These are phyloP conservation scores for Colletotrichum ledebouriae DNA, from an alignment of 2,329 filamentous ascomycete genomes.

Conservation along the genomic window DNA sequence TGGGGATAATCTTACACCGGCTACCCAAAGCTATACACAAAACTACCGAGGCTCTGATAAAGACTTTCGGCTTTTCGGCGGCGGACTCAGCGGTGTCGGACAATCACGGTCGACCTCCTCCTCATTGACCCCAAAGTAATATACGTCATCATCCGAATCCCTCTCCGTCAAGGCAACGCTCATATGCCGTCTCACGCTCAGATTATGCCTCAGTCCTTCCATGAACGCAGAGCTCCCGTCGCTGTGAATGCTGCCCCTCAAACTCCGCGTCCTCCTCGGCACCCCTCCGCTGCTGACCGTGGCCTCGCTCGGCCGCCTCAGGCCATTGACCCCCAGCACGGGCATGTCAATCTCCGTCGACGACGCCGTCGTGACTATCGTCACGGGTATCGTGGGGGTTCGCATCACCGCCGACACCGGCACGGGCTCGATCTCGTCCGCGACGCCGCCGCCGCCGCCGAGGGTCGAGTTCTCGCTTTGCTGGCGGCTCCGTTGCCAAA, in stretches of 20 bases:
- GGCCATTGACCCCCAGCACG: slow-evolving; percentile 8
- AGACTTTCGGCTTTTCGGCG: slow-evolving; percentile 24
- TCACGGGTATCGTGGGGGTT: not conserved
- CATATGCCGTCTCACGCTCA: slow-evolving; percentile 23
- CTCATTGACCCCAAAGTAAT: slow-evolving; percentile 27
- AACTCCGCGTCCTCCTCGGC: slow-evolving; percentile 7
- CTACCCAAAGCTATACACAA: not conserved
- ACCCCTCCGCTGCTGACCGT: not conserved
- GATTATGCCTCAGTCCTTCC: not conserved
- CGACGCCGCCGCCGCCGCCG: not conserved
- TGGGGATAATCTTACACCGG: not conserved
- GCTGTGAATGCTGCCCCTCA: slow-evolving; percentile 21
- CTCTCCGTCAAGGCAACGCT: slow-evolving; percentile 35
- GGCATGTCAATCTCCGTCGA: not conserved
- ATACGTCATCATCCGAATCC: slow-evolving; percentile 37
- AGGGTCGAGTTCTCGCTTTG: slow-evolving; percentile 30
- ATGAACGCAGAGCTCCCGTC: slow-evolving; percentile 1
- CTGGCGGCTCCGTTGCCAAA: slow-evolving; percentile 27
- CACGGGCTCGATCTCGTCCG: slow-evolving; percentile 32
- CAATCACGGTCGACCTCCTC: slow-evolving; percentile 30
- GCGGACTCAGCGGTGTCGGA: slow-evolving; percentile 34
- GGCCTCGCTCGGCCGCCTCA: slow-evolving; percentile 8
- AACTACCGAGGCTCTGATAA: not conserved
- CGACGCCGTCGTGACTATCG: not conserved
- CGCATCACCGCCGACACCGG: not conserved